Base-by-base conservation (phyloP, 352 stramenopile genomes). In the Phytophthora palmivora region DNA sequence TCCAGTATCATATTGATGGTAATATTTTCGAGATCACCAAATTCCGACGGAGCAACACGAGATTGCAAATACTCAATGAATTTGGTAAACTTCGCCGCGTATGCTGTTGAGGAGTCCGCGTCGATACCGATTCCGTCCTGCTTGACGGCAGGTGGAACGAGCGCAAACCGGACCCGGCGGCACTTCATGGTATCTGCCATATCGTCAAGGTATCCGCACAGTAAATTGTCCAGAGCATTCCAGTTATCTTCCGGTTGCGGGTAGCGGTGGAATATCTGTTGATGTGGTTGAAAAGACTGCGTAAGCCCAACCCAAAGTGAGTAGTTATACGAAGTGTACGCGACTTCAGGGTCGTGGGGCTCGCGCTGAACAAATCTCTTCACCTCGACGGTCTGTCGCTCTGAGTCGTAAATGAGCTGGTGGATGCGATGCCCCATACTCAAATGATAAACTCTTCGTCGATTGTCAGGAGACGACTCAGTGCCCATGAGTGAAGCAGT, bases 371-470 rank as follows among this genome's bases (percentile, higher is more conserved):
- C 70, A 63, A 88, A 95, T 38, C 79, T 63, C 50, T 92, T 92
- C 8, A 95, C 84, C 50, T 95, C 84, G 38, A 95, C 86, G 1
- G 79, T 87, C 48, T 92, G 82, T 4, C 78, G 70, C 36, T 89
- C 74, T 8, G 79, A 66, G 42, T 95, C 83, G 43, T 93, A 91
- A 38, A 88, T 89, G 8, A 95, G 76, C 53, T 90, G 77, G 56
- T 95, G 84, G 48, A 95, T 91, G 5, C 82, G 80, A 43, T 95
- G 84, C 10, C 82, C 86, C 79, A 92, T 92, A 37, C 82, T 93
- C 36, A 95, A 58, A 56, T 86, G 70, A 48, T 92, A 93, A 7
- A 78, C 72, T 32, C 63, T 54, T 46, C 48, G 65, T 63, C 58
- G 58, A 45, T 24, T 67, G 6, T 68, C 51, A 43, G 60, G 30